Percentiles rank a stretch among this genome's conserved stretches.
phyloP scores from a whole-genome alignment of 192 early-diverging fungal species.

The Dissophora globulifera region DNA sequence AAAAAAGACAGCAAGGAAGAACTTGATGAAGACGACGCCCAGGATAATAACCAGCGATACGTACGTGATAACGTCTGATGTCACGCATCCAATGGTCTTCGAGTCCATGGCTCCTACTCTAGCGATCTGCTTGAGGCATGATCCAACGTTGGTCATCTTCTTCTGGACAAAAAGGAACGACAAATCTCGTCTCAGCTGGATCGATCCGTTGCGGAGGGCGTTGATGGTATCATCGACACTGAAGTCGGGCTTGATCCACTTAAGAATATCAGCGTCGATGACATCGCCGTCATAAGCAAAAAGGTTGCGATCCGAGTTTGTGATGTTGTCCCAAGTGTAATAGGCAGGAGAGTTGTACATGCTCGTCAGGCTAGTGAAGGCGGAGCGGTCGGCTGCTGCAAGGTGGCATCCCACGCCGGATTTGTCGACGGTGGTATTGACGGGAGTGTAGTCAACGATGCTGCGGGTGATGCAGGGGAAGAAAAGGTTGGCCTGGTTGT shows the following conservation, averaged over 20 bases:
- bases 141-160: slow-evolving; percentile 59
- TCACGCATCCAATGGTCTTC: slow-evolving; percentile 83
- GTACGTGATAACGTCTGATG: slow-evolving; percentile 79
- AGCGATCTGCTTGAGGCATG: slow-evolving; percentile 80
- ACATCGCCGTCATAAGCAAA: slow-evolving; percentile 62
- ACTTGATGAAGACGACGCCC: slow-evolving; percentile 74
- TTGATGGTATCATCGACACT: slow-evolving; percentile 68
- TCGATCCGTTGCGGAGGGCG: slow-evolving; percentile 27
- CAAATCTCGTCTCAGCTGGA: slow-evolving; percentile 38
- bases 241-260: slow-evolving; percentile 65
- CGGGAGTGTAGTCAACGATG: slow-evolving; percentile 38
- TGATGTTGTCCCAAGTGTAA: slow-evolving; percentile 58
- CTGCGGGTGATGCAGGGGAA: slow-evolving; percentile 34
- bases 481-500: slow-evolving; percentile 26
- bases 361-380: slow-evolving; percentile 52
- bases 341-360: slow-evolving; percentile 50
- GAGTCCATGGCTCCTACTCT: slow-evolving; percentile 84
- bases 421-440: slow-evolving; percentile 57
- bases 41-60: slow-evolving; percentile 78
- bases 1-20: slow-evolving; percentile 81
- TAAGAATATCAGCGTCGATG: slow-evolving; percentile 54
- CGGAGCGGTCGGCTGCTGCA: slow-evolving; percentile 40
- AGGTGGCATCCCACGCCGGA: slow-evolving; percentile 60
- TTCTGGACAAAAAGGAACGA: slow-evolving; percentile 57
- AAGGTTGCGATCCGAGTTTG: slow-evolving; percentile 59